These are phyloP conservation scores for Rhododendron griersonianum DNA, from an alignment of 148 eudicot genomes.

Conservation along the genomic window DNA sequence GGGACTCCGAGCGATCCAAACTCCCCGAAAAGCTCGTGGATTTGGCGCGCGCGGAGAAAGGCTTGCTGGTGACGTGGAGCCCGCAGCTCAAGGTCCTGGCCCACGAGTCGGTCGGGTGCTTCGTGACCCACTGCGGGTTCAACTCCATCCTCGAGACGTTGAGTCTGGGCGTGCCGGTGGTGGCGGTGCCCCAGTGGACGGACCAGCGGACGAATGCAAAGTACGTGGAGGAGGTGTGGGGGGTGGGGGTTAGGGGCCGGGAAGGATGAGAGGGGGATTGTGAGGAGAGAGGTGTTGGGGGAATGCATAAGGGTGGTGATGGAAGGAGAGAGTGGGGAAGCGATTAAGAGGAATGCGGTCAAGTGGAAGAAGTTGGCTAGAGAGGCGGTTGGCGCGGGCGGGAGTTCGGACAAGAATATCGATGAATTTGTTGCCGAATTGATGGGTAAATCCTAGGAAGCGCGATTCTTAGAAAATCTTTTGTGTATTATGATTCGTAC, in stretches of 20 bases:
- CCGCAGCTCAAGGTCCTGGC: constrained; percentile 48
- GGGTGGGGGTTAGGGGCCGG: not conserved
- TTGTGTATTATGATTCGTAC: too few relatives aligned
- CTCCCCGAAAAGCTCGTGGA: constrained; percentile 34
- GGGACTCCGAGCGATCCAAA: constrained; percentile 33
- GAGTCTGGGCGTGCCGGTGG: constrained; percentile 52
- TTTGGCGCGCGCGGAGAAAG: constrained; percentile 11
- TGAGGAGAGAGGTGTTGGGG: not conserved
- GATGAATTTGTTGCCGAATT: not conserved
- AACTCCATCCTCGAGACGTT: constrained; percentile 57
- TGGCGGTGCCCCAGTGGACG: constrained; percentile 49
- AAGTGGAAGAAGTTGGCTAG: not conserved
- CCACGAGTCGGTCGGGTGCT: constrained; percentile 45
- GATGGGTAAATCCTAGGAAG: not conserved
- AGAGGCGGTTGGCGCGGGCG: not conserved
- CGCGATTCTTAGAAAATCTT: too few relatives aligned
- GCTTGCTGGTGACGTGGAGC: constrained; percentile 49
- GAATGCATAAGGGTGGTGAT: not conserved
- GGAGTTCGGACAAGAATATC: not conserved
- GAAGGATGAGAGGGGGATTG: not conserved
- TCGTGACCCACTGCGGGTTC: constrained; percentile 59
- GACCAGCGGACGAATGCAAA: constrained; percentile 60
- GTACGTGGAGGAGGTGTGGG: constrained; percentile 27
- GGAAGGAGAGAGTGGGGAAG: not conserved
- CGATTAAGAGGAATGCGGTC: not conserved